Conservation (phyloP, 176 grass and related monocot genomes). For the Ananas comosus region DNA sequence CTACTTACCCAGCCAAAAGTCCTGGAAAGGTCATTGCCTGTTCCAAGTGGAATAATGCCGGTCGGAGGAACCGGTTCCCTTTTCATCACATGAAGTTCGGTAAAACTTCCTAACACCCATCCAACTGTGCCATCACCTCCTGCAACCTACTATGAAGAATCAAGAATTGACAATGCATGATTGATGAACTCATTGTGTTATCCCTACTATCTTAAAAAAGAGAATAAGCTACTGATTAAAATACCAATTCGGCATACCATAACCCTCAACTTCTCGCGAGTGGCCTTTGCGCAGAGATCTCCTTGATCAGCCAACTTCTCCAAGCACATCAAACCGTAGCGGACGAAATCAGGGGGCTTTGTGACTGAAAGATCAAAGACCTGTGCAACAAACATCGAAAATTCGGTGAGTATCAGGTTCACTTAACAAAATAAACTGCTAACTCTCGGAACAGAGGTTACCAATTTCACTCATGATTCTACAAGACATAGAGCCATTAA, state of each 20-base stretch:
- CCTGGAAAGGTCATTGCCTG: conserved; percentile 90
- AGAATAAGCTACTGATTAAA: background rate
- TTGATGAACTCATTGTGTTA: background rate
- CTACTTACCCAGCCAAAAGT: conserved; percentile 86
- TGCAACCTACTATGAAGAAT: conserved; percentile 58
- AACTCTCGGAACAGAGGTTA: too few relatives aligned
- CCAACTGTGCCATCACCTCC: conserved; percentile 94
- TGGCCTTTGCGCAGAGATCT: conserved; percentile 15
- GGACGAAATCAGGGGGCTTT: conserved; percentile 20
- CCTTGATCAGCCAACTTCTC: conserved; percentile 24
- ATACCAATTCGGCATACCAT: conserved; percentile 9
- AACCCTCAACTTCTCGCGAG: conserved; percentile 14
- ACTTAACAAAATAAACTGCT: too few relatives aligned
- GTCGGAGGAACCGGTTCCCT: conserved; percentile 85
- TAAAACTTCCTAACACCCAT: conserved; percentile 84
- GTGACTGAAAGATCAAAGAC: conserved; percentile 19
- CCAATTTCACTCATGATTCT: too few relatives aligned
- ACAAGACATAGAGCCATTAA: too few relatives aligned
- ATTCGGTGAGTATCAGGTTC: too few relatives aligned
- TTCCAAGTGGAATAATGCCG: conserved; percentile 96
- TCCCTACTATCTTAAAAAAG: background rate
- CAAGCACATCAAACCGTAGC: conserved; percentile 18
- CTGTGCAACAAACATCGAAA: conserved; percentile 6
- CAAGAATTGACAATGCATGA: background rate
- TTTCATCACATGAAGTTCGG: conserved; percentile 66